These are phyloP conservation scores for Corylus heterophylla DNA, from an alignment of 306 rosid species.

Conservation along the genomic window DNA sequence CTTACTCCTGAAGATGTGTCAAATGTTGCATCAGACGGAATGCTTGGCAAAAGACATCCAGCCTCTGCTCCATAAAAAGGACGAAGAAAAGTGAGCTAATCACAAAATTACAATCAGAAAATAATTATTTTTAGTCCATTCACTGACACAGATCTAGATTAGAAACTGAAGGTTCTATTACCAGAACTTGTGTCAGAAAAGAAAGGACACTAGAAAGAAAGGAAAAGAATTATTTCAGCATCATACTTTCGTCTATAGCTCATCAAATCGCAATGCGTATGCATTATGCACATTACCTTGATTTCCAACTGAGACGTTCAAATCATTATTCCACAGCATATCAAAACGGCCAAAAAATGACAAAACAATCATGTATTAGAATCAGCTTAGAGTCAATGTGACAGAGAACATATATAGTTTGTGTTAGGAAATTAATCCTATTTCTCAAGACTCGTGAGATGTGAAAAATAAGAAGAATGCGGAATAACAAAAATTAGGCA, in stretches of 20 bases:
- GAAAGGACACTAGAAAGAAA: neutral
- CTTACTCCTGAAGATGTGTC: slow-evolving; percentile 78
- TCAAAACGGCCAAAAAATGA: slow-evolving; percentile 24
- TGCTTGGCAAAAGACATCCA: slow-evolving; percentile 91
- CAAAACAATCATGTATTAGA: slow-evolving; percentile 34
- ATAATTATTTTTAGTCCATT: neutral
- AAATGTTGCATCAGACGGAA: slow-evolving; percentile 91
- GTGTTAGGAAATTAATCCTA: too few species aligned
- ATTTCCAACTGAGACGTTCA: slow-evolving; percentile 68
- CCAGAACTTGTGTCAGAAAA: neutral
- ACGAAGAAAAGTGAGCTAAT: slow-evolving; percentile 23
- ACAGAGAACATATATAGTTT: slow-evolving; percentile 11
- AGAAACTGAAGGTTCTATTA: neutral
- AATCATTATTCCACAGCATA: slow-evolving; percentile 39
- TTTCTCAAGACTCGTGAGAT: too few species aligned
- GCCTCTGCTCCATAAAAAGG: slow-evolving; percentile 53
- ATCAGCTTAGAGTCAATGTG: slow-evolving; percentile 26
- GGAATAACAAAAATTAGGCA: too few species aligned
- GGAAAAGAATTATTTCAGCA: neutral
- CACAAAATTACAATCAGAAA: neutral
- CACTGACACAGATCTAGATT: neutral
- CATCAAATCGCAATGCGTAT: neutral
- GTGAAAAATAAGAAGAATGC: too few species aligned
- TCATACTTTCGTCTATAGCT: neutral
- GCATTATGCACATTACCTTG: slow-evolving; percentile 60